Conservation (phyloP, 768 basidiomycete genomes). For the Leccinum olivaceopallidum region DNA sequence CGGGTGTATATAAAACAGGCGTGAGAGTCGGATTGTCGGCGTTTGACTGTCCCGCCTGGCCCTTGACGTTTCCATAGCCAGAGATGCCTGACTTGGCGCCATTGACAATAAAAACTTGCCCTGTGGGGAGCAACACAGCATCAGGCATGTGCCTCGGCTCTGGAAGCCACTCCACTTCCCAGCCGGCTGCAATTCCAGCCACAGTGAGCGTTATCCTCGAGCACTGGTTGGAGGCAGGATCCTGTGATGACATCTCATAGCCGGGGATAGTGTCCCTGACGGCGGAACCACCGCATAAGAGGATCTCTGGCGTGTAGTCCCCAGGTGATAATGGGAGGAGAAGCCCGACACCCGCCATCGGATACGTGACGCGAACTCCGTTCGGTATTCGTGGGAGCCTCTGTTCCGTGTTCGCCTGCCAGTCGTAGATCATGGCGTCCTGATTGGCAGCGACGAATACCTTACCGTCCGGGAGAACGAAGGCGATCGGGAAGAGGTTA, state of each 20-base stretch:
- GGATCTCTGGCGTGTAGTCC: constrained; percentile 67
- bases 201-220: constrained; percentile 66
- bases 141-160: constrained; percentile 75
- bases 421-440: constrained; percentile 80
- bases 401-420: constrained; percentile 60
- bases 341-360: constrained; percentile 75
- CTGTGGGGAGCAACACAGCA: constrained; percentile 78
- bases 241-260: constrained; percentile 68
- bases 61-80: constrained; percentile 72
- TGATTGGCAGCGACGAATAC: constrained; percentile 78
- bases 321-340: constrained; percentile 68
- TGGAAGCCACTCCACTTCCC: constrained; percentile 78
- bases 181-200: constrained; percentile 63
- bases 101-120: constrained; percentile 72
- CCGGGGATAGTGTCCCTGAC: constrained; percentile 60
- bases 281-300: constrained; percentile 77
- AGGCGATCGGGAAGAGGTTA: constrained; percentile 82
- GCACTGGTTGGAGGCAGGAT: constrained; percentile 73
- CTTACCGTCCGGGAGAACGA: constrained; percentile 66
- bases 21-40: constrained; percentile 70
- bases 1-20: constrained; percentile 70
- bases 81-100: constrained; percentile 74
- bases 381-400: constrained; percentile 71
- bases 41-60: constrained; percentile 74
- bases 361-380: constrained; percentile 79